Base-by-base conservation (phyloP, 345 rosid genomes). In the Firmiana major region DNA sequence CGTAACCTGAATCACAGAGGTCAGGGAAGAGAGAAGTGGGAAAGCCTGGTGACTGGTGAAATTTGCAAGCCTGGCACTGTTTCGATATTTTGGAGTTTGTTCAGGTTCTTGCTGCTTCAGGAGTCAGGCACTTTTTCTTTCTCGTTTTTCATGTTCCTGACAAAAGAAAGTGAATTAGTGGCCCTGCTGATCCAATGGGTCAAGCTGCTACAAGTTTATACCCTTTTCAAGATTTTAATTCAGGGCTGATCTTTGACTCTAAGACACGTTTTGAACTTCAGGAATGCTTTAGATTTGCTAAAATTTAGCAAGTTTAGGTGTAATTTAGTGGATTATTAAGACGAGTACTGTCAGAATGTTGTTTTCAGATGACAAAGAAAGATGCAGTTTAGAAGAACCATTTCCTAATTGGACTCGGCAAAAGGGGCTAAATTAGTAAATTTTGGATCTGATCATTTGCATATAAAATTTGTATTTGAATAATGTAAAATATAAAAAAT, bases 41-140 rank as follows among this genome's bases (percentile, higher is more conserved):
- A 19, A 48, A 71, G 59, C 45, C 26, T 49, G 40, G 10, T 31
- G 26, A 71, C 9, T 17, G 24, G 16, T 0, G 60, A 19, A 51
- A 49, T 71, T 51, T 71, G 38, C 60, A 38, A 71, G 51, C 74
- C 74, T 71, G 74, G 59, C 15, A 9, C 60, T 51, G 60, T 69
- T 71, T 67, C 12, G 13, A 42, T 43, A 22, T 28, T 24, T 22
- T 40, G 43, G 26, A n/a, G 26, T 64, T 68, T 24, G 55, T 45
- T 68, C 73, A 68, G 73, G 73, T 64, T 64, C 26, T 64, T 38
- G 69, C 13, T 34, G 6, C 36, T 60, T 60, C 65, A 15, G 65
- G 65, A 21, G 22, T 26, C 17, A 26, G 26, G 55, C 8, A 28
- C 38, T 60, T 16, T 60, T 5, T 28, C 5, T 26, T 13, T 26